Conservation (phyloP, 495 filamentous ascomycete species). For the Venustampulla echinocandica region DNA sequence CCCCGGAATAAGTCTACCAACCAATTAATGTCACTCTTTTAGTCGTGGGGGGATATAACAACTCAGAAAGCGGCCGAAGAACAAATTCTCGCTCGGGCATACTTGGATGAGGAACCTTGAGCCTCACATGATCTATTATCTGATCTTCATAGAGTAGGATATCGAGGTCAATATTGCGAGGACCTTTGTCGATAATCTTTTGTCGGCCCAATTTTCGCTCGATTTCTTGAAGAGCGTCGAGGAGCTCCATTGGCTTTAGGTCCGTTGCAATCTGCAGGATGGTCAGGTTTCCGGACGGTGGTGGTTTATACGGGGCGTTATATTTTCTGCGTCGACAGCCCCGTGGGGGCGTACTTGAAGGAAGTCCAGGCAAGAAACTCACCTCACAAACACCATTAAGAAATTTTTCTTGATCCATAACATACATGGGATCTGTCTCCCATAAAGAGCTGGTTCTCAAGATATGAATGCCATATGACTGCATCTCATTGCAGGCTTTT, state of each 20-base stretch:
- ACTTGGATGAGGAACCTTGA: slow-evolving; percentile 74
- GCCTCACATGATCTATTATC: slow-evolving; percentile 53
- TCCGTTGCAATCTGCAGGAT: slow-evolving; percentile 65
- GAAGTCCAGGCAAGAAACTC: slow-evolving; percentile 19
- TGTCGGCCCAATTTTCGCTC: slow-evolving; percentile 68
- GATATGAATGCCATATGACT: slow-evolving; percentile 58
- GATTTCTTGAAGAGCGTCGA: slow-evolving; percentile 74
- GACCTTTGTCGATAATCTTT: slow-evolving; percentile 87
- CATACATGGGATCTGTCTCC: slow-evolving; percentile 95
- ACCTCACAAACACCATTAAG: slow-evolving; percentile 95
- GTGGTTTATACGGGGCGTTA: too few relatives aligned
- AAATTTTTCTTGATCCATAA: slow-evolving; percentile 78
- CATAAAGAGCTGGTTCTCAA: slow-evolving; percentile 79
- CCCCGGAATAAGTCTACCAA: slow-evolving; percentile 55
- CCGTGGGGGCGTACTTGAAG: not conserved
- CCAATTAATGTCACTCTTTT: too few relatives aligned
- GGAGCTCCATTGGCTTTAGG: slow-evolving; percentile 61
- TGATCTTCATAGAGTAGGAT: slow-evolving; percentile 79
- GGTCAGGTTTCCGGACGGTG: not conserved
- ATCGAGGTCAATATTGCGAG: slow-evolving; percentile 87
- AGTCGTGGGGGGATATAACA: too few relatives aligned
- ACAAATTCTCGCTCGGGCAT: slow-evolving; percentile 95
- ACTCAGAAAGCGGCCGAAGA: slow-evolving; percentile 82
- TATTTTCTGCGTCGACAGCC: too few relatives aligned
- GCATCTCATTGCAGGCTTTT: slow-evolving; percentile 68